Percentiles rank a stretch among this genome's conserved stretches.
Evolutionary conservation across 257 asterid species (phyloP).

Genomic region (Solanum chiquidenum): DNA sequence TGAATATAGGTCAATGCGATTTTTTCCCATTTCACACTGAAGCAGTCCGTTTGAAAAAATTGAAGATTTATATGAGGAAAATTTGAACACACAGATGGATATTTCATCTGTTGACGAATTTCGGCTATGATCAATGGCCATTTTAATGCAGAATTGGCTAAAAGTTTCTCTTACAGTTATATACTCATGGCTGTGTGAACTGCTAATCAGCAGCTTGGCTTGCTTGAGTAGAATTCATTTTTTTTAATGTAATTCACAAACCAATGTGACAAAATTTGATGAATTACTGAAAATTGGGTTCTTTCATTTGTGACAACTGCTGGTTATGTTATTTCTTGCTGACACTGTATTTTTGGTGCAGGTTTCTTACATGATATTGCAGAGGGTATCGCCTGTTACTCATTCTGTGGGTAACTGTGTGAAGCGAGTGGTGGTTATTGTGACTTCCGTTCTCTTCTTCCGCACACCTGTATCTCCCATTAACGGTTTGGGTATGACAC

Average conservation of each 20-base stretch:
- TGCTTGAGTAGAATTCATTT: background rate
- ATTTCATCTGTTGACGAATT: background rate
- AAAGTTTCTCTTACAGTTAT: background rate
- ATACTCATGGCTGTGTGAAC: background rate
- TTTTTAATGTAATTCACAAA: background rate
- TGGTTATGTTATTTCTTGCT: slow-evolving; percentile 1
- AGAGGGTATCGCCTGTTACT: slow-evolving; percentile 89
- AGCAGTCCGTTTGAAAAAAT: background rate
- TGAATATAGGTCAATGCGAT: background rate
- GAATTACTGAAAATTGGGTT: background rate
- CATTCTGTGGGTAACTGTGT: slow-evolving; percentile 93
- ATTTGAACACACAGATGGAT: background rate
- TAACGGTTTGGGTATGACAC: slow-evolving; percentile 53
- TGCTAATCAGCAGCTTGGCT: background rate
- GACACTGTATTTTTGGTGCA: slow-evolving; percentile 22
- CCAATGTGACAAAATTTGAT: background rate
- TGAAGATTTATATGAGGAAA: background rate
- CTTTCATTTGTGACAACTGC: background rate
- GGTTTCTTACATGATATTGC: slow-evolving; percentile 91
- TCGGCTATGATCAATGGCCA: background rate
- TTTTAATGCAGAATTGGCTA: background rate
- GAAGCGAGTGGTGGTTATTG: slow-evolving; percentile 88
- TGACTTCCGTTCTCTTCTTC: slow-evolving; percentile 80
- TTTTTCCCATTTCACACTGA: background rate
- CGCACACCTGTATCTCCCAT: slow-evolving; percentile 69